Evolutionary conservation across 768 basidiomycete genomes (phyloP).

Genomic region (Boletus eberwhitei): DNA sequence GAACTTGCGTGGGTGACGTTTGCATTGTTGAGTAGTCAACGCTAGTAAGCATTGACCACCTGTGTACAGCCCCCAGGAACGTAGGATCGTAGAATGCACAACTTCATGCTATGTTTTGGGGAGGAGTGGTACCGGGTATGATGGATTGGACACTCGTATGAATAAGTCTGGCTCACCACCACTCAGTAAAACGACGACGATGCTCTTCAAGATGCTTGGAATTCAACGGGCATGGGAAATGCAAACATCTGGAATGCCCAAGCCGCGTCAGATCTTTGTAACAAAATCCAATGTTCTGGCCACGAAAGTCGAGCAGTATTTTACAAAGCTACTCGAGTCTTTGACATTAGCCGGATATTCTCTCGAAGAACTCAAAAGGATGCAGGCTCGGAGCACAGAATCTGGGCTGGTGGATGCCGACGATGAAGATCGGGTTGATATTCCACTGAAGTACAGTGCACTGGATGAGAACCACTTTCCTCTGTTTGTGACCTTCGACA

Average conservation of each 20-base stretch:
- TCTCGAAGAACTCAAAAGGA: conserved; percentile 36
- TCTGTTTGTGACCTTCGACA: conserved; percentile 64
- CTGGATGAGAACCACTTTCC: conserved; percentile 64
- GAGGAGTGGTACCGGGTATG: conserved; percentile 70
- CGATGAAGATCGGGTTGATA: conserved; percentile 25
- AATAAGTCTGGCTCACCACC: background rate
- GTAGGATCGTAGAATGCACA: conserved; percentile 54
- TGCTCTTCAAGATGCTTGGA: conserved; percentile 72
- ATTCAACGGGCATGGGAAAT: conserved; percentile 54
- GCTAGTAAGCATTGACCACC: background rate
- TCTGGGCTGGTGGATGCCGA: conserved; percentile 30
- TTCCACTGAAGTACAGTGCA: conserved; percentile 51
- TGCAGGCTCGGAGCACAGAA: conserved; percentile 20
- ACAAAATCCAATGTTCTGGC: conserved; percentile 67
- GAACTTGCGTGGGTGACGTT: conserved; percentile 21
- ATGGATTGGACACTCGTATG: background rate
- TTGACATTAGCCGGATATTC: conserved; percentile 36
- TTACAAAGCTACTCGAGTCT: conserved; percentile 48
- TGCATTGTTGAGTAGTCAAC: conserved; percentile 13
- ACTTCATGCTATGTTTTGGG: conserved; percentile 66
- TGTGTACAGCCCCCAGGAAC: conserved; percentile 41
- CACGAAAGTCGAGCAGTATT: conserved; percentile 69
- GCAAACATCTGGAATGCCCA: conserved; percentile 30
- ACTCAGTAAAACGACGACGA: conserved; percentile 68
- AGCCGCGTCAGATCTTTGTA: conserved; percentile 68